Percentiles rank a stretch among this genome's conserved stretches.
Evolutionary conservation across 2,329 filamentous ascomycete genomes (phyloP).

Genomic region (Hymenoscyphus fructigenus): DNA sequence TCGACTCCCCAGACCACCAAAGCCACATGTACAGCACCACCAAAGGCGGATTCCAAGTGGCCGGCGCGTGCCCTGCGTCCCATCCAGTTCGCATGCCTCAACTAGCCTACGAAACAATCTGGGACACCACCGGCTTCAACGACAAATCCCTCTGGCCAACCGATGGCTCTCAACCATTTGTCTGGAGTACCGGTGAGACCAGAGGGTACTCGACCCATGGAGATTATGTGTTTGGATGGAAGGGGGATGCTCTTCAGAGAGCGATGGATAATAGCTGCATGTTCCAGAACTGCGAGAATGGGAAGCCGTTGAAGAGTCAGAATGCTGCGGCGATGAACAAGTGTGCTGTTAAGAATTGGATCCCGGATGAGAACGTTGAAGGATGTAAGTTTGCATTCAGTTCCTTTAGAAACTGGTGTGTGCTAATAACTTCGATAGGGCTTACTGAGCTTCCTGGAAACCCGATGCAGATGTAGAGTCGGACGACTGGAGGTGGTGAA

Average conservation of each 20-base stretch:
- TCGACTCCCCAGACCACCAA: conserved; percentile 44
- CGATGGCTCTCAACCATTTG: conserved; percentile 19
- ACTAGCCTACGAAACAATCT: conserved; percentile 60
- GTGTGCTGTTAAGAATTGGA: conserved; percentile 14
- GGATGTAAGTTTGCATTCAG: background rate
- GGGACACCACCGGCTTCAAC: conserved; percentile 43
- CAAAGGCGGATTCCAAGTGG: conserved; percentile 38
- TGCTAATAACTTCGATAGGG: background rate
- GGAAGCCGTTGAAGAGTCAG: conserved; percentile 17
- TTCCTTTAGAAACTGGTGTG: background rate
- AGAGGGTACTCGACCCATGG: conserved; percentile 10
- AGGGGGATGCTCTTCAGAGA: conserved; percentile 8
- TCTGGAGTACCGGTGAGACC: conserved; percentile 16
- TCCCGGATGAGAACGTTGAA: conserved; percentile 13
- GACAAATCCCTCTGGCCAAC: conserved; percentile 19
- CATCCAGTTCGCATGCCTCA: conserved; percentile 56
- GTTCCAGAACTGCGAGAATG: conserved; percentile 18
- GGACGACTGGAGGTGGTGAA: background rate
- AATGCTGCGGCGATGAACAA: conserved; percentile 13
- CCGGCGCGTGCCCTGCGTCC: conserved; percentile 47
- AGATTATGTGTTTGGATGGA: conserved; percentile 15
- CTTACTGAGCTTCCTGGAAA: background rate
- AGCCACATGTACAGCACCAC: conserved; percentile 55
- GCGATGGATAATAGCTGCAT: conserved; percentile 13
- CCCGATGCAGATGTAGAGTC: background rate